Conservation (phyloP, 192 early-diverging fungal genomes). For the Endogone sp. region DNA sequence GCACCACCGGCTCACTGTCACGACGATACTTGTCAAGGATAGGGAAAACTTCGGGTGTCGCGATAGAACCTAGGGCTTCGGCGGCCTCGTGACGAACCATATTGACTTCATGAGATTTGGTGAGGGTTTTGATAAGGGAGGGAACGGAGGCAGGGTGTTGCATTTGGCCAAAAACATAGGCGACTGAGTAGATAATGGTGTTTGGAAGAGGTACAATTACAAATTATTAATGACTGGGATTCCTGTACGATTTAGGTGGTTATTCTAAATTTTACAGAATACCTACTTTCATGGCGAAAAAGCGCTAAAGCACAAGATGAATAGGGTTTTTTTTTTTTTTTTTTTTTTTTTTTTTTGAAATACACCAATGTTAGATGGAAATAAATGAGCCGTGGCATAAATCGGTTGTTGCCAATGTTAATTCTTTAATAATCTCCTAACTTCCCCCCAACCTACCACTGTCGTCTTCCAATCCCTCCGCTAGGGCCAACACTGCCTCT, state of each 20-base stretch:
- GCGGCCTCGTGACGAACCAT: constrained; percentile 99
- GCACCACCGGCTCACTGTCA: constrained; percentile 80
- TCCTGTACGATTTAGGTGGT: too few species aligned
- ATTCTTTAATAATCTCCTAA: neutral
- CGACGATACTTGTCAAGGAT: constrained; percentile 67
- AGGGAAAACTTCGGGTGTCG: constrained; percentile 77
- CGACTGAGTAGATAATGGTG: constrained; percentile 35
- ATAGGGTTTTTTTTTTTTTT: too few species aligned
- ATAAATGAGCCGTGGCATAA: too few species aligned
- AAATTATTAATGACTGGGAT: too few species aligned
- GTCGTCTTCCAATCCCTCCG: constrained; percentile 77
- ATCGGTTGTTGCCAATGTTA: too few species aligned
- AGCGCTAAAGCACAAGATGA: constrained; percentile 46
- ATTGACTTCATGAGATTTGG: constrained; percentile 67
- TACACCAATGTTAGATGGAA: too few species aligned
- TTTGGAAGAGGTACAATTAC: too few species aligned
- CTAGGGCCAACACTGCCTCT: constrained; percentile 80
- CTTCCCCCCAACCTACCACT: constrained; percentile 23
- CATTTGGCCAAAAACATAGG: constrained; percentile 97
- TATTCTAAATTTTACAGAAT: constrained; percentile 2
- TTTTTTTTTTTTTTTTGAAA: too few species aligned
- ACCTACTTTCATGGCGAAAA: constrained; percentile 83
- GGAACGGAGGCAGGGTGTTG: constrained; percentile 90
- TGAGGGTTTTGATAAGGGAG: constrained; percentile 72
- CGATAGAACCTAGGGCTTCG: constrained; percentile 95